Evolutionary conservation across 2,329 filamentous ascomycete species (phyloP).

Genomic region (Penicillium sp.): DNA sequence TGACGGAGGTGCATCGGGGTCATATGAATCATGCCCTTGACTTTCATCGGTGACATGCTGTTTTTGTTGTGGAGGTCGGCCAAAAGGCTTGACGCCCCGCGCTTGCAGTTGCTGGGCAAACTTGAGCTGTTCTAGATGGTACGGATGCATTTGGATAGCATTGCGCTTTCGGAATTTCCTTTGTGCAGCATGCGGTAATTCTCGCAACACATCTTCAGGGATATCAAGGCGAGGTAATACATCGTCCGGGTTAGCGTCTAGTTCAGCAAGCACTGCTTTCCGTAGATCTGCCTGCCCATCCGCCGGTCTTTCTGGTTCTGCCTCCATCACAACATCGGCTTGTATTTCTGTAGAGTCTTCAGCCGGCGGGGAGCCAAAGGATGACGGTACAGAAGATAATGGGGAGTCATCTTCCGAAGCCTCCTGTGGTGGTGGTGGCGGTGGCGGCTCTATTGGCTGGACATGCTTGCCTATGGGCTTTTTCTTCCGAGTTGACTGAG

Average conservation of each 20-base stretch:
- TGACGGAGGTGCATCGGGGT: slow-evolving; percentile 32
- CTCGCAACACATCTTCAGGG: slow-evolving; percentile 26
- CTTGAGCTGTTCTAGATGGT: slow-evolving; percentile 46
- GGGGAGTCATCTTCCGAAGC: slow-evolving; percentile 30
- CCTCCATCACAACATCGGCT: too few relatives aligned
- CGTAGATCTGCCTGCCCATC: not conserved
- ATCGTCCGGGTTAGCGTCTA: slow-evolving; percentile 13
- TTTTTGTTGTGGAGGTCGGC: slow-evolving; percentile 24
- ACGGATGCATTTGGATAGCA: slow-evolving; percentile 50
- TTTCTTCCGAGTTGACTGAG: slow-evolving; percentile 18
- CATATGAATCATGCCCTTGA: slow-evolving; percentile 34
- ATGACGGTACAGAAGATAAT: slow-evolving; percentile 38
- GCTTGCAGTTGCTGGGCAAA: slow-evolving; percentile 43
- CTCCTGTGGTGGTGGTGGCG: not conserved
- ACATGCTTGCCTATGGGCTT: slow-evolving; percentile 1
- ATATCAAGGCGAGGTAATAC: slow-evolving; percentile 25
- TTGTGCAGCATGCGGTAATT: slow-evolving; percentile 27
- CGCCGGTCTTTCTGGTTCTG: not conserved
- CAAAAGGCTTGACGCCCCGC: slow-evolving; percentile 45
- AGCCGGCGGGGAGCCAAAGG: slow-evolving; percentile 20
- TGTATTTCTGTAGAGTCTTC: not conserved
- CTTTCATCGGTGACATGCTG: slow-evolving; percentile 27
- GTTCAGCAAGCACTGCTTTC: not conserved
- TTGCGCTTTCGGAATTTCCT: slow-evolving; percentile 45
- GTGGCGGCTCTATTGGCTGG: slow-evolving; percentile 1